Evolutionary conservation across 164 flowering plant species (phyloP).

Genomic region (Berberis thunbergii): DNA sequence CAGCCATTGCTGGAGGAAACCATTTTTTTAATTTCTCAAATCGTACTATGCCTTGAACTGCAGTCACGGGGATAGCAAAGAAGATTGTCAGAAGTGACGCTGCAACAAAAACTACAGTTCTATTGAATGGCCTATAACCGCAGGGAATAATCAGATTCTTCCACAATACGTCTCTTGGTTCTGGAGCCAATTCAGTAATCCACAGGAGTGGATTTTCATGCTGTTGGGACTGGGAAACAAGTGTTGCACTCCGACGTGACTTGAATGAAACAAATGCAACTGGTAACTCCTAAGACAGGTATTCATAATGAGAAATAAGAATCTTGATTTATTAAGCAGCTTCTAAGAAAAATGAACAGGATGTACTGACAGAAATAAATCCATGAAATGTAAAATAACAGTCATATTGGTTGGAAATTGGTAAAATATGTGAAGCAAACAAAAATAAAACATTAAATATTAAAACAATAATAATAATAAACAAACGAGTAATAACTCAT

Average conservation of each 20-base stretch:
- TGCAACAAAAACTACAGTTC: constrained; percentile 41
- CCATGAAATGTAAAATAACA: background rate
- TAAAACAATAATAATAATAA: no score
- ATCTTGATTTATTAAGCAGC: background rate
- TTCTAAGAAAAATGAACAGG: background rate
- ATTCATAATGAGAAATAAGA: constrained; percentile 1
- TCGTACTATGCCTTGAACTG: constrained; percentile 87
- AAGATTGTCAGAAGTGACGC: constrained; percentile 65
- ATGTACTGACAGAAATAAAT: background rate
- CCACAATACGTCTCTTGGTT: constrained; percentile 88
- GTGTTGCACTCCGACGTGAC: constrained; percentile 58
- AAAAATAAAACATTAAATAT: no score
- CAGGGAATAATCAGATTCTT: constrained; percentile 49
- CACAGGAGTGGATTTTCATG: constrained; percentile 67
- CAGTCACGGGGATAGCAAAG: constrained; percentile 82
- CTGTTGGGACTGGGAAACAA: constrained; percentile 78
- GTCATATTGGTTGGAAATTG: no score
- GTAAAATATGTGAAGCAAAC: background rate
- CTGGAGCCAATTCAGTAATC: constrained; percentile 82
- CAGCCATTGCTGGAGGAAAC: constrained; percentile 87
- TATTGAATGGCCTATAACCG: constrained; percentile 34
- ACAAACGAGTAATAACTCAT: no score
- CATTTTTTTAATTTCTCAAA: constrained; percentile 71
- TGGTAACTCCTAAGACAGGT: constrained; percentile 57
- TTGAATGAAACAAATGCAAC: constrained; percentile 86